Evolutionary conservation across 768 basidiomycete species (phyloP).

Genomic region (Suillus fuscotomentosus): DNA sequence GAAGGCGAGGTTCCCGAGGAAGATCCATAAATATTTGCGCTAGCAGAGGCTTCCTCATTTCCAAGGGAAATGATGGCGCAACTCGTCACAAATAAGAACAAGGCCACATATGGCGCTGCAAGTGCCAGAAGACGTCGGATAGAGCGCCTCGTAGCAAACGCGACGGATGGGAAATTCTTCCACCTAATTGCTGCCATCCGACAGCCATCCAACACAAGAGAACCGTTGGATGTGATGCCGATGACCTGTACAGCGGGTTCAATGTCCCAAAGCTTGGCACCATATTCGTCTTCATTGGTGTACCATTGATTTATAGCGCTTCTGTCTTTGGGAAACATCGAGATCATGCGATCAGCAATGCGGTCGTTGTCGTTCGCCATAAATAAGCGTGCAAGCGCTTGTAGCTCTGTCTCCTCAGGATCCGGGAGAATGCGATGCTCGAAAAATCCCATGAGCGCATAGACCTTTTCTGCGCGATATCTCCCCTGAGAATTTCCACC

Average conservation of each 20-base stretch:
- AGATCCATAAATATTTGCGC: background rate
- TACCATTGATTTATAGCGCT: conserved; percentile 15
- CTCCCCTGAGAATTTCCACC: background rate
- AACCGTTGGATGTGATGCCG: conserved; percentile 15
- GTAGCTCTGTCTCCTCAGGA: conserved; percentile 15
- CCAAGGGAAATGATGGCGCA: background rate
- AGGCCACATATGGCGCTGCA: conserved; percentile 7
- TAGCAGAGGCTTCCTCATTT: background rate
- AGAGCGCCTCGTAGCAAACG: conserved; percentile 17
- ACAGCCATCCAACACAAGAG: conserved; percentile 24
- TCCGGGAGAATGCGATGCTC: conserved; percentile 22
- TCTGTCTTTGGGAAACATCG: conserved; percentile 12
- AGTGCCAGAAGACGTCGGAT: conserved; percentile 9
- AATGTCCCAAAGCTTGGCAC: conserved; percentile 19
- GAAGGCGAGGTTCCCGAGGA: background rate
- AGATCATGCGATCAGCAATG: conserved; percentile 22
- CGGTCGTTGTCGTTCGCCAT: conserved; percentile 25
- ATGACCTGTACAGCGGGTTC: conserved; percentile 16
- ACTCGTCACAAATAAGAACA: conserved; percentile 3
- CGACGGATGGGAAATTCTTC: conserved; percentile 21
- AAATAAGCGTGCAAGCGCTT: conserved; percentile 22
- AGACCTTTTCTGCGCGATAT: conserved; percentile 20
- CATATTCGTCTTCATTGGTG: conserved; percentile 18
- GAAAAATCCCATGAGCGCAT: conserved; percentile 27
- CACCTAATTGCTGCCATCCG: conserved; percentile 20